Evolutionary conservation across 768 basidiomycete genomes (phyloP).

Genomic region (Leucosporidium creatinivorum): DNA sequence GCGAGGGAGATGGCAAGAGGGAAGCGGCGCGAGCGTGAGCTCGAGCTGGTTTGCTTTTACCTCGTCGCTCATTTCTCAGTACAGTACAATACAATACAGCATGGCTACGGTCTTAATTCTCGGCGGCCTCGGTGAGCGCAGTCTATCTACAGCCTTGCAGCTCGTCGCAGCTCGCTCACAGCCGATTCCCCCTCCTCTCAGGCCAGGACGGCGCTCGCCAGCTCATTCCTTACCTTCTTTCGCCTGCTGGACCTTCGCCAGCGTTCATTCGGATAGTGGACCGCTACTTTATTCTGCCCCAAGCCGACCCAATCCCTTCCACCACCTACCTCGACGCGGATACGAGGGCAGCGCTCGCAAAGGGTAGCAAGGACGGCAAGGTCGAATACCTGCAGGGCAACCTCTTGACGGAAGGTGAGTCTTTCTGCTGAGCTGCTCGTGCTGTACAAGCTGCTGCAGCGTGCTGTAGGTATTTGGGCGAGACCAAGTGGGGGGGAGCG

Average conservation of each 20-base stretch:
- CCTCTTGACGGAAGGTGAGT: slow-evolving; percentile 17
- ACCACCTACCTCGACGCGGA: slow-evolving; percentile 16
- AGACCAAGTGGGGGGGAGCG: no score
- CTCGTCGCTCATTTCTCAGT: no score
- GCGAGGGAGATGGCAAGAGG: no score
- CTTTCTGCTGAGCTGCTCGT: background rate
- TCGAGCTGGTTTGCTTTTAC: no score
- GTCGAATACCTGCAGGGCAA: slow-evolving; percentile 26
- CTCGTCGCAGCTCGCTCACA: background rate
- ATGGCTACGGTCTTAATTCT: slow-evolving; percentile 25
- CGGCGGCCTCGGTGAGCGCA: slow-evolving; percentile 20
- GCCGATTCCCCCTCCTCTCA: background rate
- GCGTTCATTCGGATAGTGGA: slow-evolving; percentile 21
- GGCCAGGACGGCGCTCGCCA: slow-evolving; percentile 17
- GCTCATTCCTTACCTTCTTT: slow-evolving; percentile 21
- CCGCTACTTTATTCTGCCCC: slow-evolving; percentile 12
- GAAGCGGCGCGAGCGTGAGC: no score
- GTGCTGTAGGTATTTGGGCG: no score
- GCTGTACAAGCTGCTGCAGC: no score
- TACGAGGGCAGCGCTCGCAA: background rate
- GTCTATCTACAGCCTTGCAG: background rate
- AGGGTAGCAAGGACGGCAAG: background rate
- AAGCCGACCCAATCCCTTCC: slow-evolving; percentile 8
- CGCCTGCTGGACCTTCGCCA: slow-evolving; percentile 4
- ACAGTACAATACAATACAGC: no score